Percentiles rank a stretch among this genome's conserved stretches.
phyloP scores from a whole-genome alignment of 2,329 filamentous ascomycete species.

The Hymenoscyphus infarciens region DNA sequence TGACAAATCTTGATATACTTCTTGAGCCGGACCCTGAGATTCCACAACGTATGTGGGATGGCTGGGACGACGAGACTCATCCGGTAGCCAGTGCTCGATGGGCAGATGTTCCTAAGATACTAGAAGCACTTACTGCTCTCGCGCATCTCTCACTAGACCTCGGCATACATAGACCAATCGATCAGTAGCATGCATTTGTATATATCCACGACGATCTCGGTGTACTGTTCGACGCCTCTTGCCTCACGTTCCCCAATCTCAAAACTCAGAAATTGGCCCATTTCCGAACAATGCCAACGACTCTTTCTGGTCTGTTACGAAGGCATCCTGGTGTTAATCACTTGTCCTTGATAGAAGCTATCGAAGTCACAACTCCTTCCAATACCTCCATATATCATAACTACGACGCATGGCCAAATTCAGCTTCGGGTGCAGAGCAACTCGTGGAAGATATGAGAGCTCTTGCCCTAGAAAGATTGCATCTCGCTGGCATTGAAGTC shows the following conservation, averaged over 20 bases:
- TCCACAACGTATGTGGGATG: neutral
- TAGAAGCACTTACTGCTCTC: neutral
- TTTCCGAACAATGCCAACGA: neutral
- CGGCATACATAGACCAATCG: neutral
- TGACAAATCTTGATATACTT: constrained; percentile 10
- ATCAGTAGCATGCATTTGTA: neutral
- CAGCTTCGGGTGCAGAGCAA: neutral
- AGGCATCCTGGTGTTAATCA: neutral
- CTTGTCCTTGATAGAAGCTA: neutral
- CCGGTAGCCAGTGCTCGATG: constrained; percentile 2
- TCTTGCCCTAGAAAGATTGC: neutral
- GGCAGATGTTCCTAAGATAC: constrained; percentile 10
- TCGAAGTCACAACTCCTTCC: neutral
- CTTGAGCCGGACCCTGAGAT: neutral
- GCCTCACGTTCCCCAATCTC: neutral
- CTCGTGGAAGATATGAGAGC: neutral
- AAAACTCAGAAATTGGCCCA: neutral
- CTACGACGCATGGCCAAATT: no score
- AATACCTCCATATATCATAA: neutral
- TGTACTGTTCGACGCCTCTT: neutral
- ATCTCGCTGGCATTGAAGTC: neutral
- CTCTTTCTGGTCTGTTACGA: neutral
- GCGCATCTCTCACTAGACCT: neutral
- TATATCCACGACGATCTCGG: neutral
- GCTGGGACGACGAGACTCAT: neutral